Evolutionary conservation across 192 early-diverging fungal genomes (phyloP), one percentile per base, ranked within the genome.

Genomic region (Mortierella hygrophila): DNA sequence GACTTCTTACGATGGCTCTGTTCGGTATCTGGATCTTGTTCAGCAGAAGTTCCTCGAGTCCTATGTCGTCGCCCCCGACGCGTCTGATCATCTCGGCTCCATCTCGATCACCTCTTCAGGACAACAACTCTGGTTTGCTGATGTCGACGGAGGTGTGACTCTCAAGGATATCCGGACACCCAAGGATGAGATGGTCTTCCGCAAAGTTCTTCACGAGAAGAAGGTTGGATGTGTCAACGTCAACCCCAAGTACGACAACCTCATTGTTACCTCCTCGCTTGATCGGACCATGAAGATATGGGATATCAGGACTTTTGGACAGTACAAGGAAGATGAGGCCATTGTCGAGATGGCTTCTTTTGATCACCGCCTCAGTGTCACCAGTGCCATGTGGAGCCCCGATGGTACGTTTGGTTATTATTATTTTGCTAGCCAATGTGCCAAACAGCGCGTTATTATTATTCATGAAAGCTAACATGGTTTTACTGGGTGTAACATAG

Each of bases 381-480:
- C 93, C 13, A 88, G 90, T 32, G 93, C 92, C 7, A 94, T 91
- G 88, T 95, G 93, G 93, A 92, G 92, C 72, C 94, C 94, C 15
- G 87, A 80, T 46, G 94, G 94, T 63, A 76, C 44, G 32, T 47
- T 7, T 29, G 23, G 9, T 37, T 65, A 21, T 68, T 44, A 65
- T 20, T 0, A 11, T 35, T 68, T 47, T 26, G 44, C 37, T 69
- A 13, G 20, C 4, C 11, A 15, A 1, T 8, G 46, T 29, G 0
- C 35, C 41, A 71, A 54, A 69, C 2, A 49, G 1, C 20, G 15
- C 4, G 49, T 6, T 52, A 21, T 41, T 52, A 21, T 41, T 42
- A n/a, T 41, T 18, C 13, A 49, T 35, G 11, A 35, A 35, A 8
- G 0, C 10, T 35, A 41, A 37, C 21, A 3, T 10, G 9, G 35